Percentiles rank a stretch among this genome's conserved stretches.
Evolutionary conservation across 1,284 basidiomycete species (phyloP).

Genomic region (Abortiporus biennis): DNA sequence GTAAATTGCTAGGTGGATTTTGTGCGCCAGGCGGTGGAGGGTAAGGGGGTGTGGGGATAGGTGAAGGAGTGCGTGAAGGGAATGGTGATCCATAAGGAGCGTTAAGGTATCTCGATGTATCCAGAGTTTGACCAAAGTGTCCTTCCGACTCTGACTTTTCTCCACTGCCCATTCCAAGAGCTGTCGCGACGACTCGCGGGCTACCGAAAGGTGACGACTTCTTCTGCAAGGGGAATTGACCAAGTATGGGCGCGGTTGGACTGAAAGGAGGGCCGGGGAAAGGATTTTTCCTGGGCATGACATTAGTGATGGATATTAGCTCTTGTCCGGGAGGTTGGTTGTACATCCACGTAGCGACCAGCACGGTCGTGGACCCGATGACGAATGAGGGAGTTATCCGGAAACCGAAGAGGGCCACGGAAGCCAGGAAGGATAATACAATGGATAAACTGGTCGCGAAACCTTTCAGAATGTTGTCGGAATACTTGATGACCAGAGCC

Average conservation of each 20-base stretch:
- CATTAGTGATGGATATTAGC: slow-evolving; percentile 31
- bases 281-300: slow-evolving; percentile 31
- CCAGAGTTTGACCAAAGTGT: slow-evolving; percentile 42
- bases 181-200: slow-evolving; percentile 39
- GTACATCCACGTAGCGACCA: slow-evolving; percentile 86
- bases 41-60: slow-evolving; percentile 30
- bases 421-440: slow-evolving; percentile 88
- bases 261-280: slow-evolving; percentile 48
- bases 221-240: slow-evolving; percentile 41
- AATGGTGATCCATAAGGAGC: slow-evolving; percentile 66
- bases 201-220: slow-evolving; percentile 46
- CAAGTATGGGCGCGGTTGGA: slow-evolving; percentile 50
- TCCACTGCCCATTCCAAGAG: slow-evolving; percentile 34
- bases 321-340: slow-evolving; percentile 59
- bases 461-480: slow-evolving; percentile 88
- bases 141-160: slow-evolving; percentile 28
- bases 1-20: slow-evolving; percentile 12
- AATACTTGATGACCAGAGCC: slow-evolving; percentile 82
- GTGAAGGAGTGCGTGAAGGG: slow-evolving; percentile 53
- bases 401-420: slow-evolving; percentile 85
- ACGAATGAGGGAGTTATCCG: slow-evolving; percentile 82
- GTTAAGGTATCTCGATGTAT: slow-evolving; percentile 50
- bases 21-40: slow-evolving; percentile 19
- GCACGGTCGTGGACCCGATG: slow-evolving; percentile 76
- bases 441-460: slow-evolving; percentile 93